A percentile compares a stretch with the other conserved stretches of the same genome.
Conservation (phyloP, 1,284 basidiomycete species). For the Pyrrhoderma lamaoense region DNA sequence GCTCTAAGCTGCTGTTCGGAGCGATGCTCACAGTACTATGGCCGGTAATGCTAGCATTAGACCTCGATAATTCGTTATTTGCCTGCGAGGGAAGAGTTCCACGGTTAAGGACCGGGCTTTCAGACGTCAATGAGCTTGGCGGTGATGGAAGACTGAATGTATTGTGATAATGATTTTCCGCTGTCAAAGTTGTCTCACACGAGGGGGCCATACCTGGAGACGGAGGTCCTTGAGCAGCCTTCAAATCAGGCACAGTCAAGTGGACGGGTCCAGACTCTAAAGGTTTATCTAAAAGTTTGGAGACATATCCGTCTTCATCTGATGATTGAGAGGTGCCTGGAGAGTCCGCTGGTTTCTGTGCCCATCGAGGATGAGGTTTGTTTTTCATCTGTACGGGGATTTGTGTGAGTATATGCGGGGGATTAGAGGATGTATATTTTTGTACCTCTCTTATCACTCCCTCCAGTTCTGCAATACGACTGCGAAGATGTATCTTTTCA, state of each 20-base stretch:
- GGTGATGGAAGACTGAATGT: conserved; percentile 13
- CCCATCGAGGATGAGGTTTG: conserved; percentile 65
- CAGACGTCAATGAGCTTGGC: conserved; percentile 8
- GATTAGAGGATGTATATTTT: conserved; percentile 14
- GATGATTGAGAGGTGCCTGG: conserved; percentile 16
- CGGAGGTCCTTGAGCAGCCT: conserved; percentile 2
- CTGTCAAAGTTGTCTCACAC: conserved; percentile 10
- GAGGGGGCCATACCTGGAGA: conserved; percentile 5
- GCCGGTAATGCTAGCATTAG: background rate
- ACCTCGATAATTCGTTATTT: background rate
- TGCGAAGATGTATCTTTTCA: conserved; percentile 60
- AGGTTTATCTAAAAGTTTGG: background rate
- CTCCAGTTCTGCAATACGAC: conserved; percentile 76
- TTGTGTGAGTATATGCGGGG: conserved; percentile 24
- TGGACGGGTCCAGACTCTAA: background rate
- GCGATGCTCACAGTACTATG: conserved; percentile 11
- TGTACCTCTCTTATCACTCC: conserved; percentile 76
- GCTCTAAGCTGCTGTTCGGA: conserved; percentile 4
- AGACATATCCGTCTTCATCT: background rate
- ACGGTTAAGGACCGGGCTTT: conserved; percentile 8
- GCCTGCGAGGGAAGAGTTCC: background rate
- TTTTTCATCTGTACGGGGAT: conserved; percentile 44
- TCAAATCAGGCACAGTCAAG: conserved; percentile 4
- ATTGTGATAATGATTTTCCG: conserved; percentile 13
- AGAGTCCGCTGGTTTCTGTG: conserved; percentile 27